A percentile compares a stretch with the other conserved stretches of the same genome.
Evolutionary conservation across 768 basidiomycete genomes (phyloP).

Genomic region (Obba rivulosa): DNA sequence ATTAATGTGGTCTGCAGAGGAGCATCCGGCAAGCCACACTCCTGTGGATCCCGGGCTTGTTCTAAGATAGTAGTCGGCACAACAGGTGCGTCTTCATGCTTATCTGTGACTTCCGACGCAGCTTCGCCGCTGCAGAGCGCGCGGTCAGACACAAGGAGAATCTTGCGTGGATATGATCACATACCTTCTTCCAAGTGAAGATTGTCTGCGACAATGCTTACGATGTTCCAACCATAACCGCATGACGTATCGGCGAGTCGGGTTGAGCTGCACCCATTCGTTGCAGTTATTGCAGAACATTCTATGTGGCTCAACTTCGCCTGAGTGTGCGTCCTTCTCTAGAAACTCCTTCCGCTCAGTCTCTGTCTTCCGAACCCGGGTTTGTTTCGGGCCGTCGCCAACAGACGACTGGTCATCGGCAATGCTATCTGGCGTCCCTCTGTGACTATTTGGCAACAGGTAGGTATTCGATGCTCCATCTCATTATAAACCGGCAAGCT

Average conservation of each 20-base stretch:
- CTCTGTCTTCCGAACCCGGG: constrained; percentile 50
- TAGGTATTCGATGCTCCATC: no score
- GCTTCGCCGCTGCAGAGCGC: background rate
- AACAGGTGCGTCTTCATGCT: constrained; percentile 22
- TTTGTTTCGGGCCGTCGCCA: constrained; percentile 44
- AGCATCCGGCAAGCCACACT: background rate
- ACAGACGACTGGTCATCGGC: constrained; percentile 47
- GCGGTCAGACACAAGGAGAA: background rate
- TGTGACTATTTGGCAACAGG: constrained; percentile 9
- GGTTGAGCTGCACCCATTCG: constrained; percentile 50
- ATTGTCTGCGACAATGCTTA: constrained; percentile 39
- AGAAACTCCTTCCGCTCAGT: constrained; percentile 59
- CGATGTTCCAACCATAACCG: constrained; percentile 60
- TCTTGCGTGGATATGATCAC: no score
- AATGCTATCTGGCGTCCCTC: constrained; percentile 24
- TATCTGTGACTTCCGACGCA: constrained; percentile 16
- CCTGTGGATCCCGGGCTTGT: constrained; percentile 17
- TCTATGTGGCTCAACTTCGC: constrained; percentile 48
- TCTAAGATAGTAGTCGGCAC: no score
- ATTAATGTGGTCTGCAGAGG: no score
- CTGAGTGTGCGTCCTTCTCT: constrained; percentile 55
- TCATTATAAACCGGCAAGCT: no score
- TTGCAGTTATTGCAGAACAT: constrained; percentile 57
- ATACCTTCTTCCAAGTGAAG: no score
- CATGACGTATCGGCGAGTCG: constrained; percentile 50